These are phyloP conservation scores for Epichloe hybrida DNA, from an alignment of 2,329 filamentous ascomycete species.

Conservation along the genomic window DNA sequence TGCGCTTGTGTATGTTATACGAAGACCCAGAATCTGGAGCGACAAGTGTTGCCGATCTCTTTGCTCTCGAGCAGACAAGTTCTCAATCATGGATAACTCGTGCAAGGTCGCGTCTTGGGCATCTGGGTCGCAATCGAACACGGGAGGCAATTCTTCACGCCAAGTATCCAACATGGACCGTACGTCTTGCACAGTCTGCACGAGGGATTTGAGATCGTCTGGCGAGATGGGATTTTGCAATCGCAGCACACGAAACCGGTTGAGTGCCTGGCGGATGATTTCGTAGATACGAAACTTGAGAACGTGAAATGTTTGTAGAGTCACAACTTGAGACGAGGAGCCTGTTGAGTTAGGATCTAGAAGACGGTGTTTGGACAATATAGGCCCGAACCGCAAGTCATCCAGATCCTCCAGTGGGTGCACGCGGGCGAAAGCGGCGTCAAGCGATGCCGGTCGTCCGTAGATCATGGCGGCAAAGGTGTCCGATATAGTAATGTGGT, in stretches of 20 bases:
- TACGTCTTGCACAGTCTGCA: conserved; percentile 7
- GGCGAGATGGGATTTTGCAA: conserved; percentile 9
- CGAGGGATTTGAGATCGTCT: conserved; percentile 8
- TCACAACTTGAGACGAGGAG: conserved; percentile 1
- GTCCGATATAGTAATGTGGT: conserved; percentile 15
- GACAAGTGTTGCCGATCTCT: conserved; percentile 1
- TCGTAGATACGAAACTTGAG: conserved; percentile 16
- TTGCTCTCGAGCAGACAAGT: not conserved
- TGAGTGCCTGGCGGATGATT: conserved; percentile 15
- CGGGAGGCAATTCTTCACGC: conserved; percentile 1
- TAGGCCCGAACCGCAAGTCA: conserved; percentile 8
- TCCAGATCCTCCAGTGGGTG: conserved; percentile 14
- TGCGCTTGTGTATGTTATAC: conserved; percentile 1
- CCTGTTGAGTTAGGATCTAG: not conserved
- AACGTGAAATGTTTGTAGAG: conserved; percentile 13
- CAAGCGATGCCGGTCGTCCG: conserved; percentile 15
- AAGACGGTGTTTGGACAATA: conserved; percentile 1
- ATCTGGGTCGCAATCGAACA: conserved; percentile 1
- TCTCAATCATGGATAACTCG: not conserved
- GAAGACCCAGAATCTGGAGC: not conserved
- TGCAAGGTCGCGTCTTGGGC: not conserved
- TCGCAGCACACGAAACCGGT: conserved; percentile 13
- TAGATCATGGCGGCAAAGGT: conserved; percentile 18
- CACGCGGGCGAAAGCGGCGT: conserved; percentile 13
- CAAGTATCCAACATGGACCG: conserved; percentile 7